Evolutionary conservation across 768 basidiomycete genomes (phyloP).

Genomic region (Dioszegia aurantiaca): DNA sequence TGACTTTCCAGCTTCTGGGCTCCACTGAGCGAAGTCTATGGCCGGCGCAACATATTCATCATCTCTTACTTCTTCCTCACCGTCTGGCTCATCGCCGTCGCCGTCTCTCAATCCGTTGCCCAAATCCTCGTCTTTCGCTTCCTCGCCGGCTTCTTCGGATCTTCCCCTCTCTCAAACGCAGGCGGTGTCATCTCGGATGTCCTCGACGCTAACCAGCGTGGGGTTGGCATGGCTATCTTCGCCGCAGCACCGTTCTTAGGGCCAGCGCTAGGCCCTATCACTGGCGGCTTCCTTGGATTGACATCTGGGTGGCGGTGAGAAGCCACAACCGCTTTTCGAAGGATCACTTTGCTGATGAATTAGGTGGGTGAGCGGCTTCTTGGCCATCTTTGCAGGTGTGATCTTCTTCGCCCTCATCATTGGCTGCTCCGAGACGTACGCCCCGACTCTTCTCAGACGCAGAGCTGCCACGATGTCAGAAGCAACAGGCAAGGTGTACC

Average conservation of each 20-base stretch:
- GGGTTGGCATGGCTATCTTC: slow-evolving; percentile 50
- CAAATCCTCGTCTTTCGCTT: slow-evolving; percentile 54
- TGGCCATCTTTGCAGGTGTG: slow-evolving; percentile 52
- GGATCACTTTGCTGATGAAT: no score
- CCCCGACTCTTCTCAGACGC: slow-evolving; percentile 44
- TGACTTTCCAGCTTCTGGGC: slow-evolving; percentile 55
- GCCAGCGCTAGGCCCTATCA: slow-evolving; percentile 52
- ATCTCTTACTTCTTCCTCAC: slow-evolving; percentile 51
- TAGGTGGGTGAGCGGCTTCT: slow-evolving; percentile 47
- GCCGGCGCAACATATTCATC: slow-evolving; percentile 53
- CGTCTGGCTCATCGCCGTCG: slow-evolving; percentile 50
- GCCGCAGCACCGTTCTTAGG: slow-evolving; percentile 48
- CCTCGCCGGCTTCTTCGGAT: slow-evolving; percentile 52
- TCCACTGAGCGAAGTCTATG: slow-evolving; percentile 52
- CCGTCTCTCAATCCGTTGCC: slow-evolving; percentile 51
- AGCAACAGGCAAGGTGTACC: slow-evolving; percentile 48
- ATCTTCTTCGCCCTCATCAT: slow-evolving; percentile 38
- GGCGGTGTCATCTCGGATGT: slow-evolving; percentile 51
- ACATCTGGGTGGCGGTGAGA: slow-evolving; percentile 48
- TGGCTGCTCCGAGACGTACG: slow-evolving; percentile 51
- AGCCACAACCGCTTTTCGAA: no score
- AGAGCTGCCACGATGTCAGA: slow-evolving; percentile 44
- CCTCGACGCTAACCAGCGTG: slow-evolving; percentile 47
- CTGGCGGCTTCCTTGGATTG: slow-evolving; percentile 52
- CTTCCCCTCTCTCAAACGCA: slow-evolving; percentile 53